phyloP scores from a whole-genome alignment of 352 stramenopile species.

The Phytophthora pini region DNA sequence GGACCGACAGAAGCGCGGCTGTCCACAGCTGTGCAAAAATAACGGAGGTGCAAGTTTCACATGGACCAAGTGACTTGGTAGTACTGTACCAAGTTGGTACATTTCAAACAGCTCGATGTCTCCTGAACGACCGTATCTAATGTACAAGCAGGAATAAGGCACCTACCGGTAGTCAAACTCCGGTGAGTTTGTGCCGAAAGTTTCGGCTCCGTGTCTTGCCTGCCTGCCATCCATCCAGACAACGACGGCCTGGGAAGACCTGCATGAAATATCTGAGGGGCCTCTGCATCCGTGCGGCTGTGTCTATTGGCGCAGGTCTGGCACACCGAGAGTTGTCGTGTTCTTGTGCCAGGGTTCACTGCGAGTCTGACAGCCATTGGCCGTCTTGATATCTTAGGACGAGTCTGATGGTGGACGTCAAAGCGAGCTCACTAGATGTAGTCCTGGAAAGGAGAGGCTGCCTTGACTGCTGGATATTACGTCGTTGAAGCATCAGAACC shows the following conservation, averaged over 20 bases:
- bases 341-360: neutral
- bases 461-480: slow-evolving; percentile 13
- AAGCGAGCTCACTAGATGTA: slow-evolving; percentile 20
- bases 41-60: slow-evolving; percentile 5
- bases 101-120: slow-evolving; percentile 1
- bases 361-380: neutral
- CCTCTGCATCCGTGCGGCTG: slow-evolving; percentile 13
- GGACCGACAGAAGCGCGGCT: slow-evolving; percentile 3
- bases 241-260: neutral
- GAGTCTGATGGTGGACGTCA: slow-evolving; percentile 12
- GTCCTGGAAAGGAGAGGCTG: slow-evolving; percentile 20
- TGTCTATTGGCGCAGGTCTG: neutral
- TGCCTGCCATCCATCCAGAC: neutral
- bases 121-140: neutral
- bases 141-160: neutral
- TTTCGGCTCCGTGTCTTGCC: neutral
- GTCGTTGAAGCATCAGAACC: slow-evolving; percentile 14
- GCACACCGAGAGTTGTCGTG: neutral
- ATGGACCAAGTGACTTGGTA: too few relatives aligned
- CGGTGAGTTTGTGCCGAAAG: too few relatives aligned
- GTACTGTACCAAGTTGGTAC: neutral
- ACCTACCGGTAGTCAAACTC: too few relatives aligned
- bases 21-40: slow-evolving; percentile 16
- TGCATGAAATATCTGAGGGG: neutral
- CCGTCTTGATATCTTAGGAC: slow-evolving; percentile 8